Evolutionary conservation across 2,329 filamentous ascomycete species (phyloP).

Genomic region (Trichothecium sympodiale): DNA sequence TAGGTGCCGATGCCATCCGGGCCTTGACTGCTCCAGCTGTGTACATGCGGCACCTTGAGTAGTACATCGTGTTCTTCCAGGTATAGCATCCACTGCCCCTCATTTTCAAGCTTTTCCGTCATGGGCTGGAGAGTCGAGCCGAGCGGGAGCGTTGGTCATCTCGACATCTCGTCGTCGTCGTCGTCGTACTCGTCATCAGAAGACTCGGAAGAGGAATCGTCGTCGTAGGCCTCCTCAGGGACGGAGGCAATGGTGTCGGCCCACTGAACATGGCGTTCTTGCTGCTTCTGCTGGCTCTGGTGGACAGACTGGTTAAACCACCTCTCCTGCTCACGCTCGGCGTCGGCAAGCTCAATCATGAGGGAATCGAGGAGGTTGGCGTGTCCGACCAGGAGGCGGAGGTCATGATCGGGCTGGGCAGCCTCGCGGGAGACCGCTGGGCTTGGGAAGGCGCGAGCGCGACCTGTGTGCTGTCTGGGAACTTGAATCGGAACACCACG

Average conservation of each 20-base stretch:
- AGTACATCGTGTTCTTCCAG: no score
- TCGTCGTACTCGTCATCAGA: slow-evolving; percentile 36
- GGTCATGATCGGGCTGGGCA: slow-evolving; percentile 59
- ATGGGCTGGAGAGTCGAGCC: no score
- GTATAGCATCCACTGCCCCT: no score
- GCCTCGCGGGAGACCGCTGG: slow-evolving; percentile 88
- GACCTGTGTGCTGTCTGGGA: no score
- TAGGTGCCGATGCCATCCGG: slow-evolving; percentile 11
- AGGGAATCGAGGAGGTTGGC: slow-evolving; percentile 60
- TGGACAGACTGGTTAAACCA: slow-evolving; percentile 94
- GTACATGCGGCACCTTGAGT: no score
- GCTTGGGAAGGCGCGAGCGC: no score
- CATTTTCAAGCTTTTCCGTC: no score
- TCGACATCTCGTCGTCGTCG: slow-evolving; percentile 46
- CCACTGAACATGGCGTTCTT: slow-evolving; percentile 76
- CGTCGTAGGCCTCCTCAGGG: slow-evolving; percentile 44
- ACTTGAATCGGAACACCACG: no score
- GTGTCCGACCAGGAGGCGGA: background rate
- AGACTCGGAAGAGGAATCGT: slow-evolving; percentile 31
- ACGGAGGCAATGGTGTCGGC: slow-evolving; percentile 55
- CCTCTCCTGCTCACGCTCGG: slow-evolving; percentile 88
- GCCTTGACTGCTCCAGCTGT: slow-evolving; percentile 27
- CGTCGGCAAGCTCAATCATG: slow-evolving; percentile 85
- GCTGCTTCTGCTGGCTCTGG: slow-evolving; percentile 21
- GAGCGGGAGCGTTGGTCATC: slow-evolving; percentile 36